phyloP scores from a whole-genome alignment of 768 basidiomycete genomes.

The Russula sp. region DNA sequence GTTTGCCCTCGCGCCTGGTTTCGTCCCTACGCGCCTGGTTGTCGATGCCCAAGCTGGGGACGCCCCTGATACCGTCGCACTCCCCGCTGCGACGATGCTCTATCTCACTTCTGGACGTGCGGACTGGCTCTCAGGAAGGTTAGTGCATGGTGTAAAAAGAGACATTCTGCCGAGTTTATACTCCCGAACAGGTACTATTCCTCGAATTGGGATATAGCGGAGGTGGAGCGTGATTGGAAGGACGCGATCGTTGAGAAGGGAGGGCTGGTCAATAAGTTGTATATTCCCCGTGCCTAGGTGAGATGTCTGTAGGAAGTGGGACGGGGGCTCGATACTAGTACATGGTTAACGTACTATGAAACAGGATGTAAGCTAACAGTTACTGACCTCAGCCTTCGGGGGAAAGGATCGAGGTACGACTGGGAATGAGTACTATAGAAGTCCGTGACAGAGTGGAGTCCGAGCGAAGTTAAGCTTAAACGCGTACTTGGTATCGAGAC shows the following conservation, averaged over 20 bases:
- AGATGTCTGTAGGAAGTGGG: too few species aligned
- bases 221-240: slow-evolving; percentile 14
- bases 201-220: slow-evolving; percentile 6
- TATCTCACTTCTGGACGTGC: slow-evolving; percentile 11
- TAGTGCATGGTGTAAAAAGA: neutral
- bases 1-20: slow-evolving; percentile 4
- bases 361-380: too few species aligned
- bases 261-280: slow-evolving; percentile 1
- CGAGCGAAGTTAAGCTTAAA: too few species aligned
- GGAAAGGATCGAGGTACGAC: too few species aligned
- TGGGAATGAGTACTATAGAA: too few species aligned
- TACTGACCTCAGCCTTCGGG: too few species aligned
- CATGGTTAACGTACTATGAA: too few species aligned
- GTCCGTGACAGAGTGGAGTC: too few species aligned
- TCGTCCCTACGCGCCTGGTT: neutral
- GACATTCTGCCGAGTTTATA: neutral
- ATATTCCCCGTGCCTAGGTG: neutral
- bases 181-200: neutral
- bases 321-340: too few species aligned
- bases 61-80: neutral
- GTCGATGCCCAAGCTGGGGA: neutral
- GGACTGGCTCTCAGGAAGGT: slow-evolving; percentile 15
- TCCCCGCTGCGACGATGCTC: slow-evolving; percentile 6
- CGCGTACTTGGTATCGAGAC: too few species aligned
- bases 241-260: neutral